phyloP scores from a whole-genome alignment of 1,284 basidiomycete genomes.

The Leccinum griseonigrum region DNA sequence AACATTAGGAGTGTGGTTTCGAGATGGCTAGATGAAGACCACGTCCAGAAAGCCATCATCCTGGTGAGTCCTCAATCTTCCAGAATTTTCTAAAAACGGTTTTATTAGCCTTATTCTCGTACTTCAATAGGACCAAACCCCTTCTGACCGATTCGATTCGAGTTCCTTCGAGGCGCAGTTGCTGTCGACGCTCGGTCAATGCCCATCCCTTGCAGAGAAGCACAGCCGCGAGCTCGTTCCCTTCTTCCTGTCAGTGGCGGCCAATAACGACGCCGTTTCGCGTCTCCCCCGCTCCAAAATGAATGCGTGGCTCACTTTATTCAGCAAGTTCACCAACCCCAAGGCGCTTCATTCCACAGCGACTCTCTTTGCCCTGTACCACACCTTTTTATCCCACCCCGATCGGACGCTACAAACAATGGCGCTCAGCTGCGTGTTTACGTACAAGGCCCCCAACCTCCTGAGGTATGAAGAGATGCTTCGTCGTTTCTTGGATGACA shows the following conservation, averaged over 20 bases:
- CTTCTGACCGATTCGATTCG: conserved; percentile 69
- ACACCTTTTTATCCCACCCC: conserved; percentile 80
- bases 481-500: conserved; percentile 77
- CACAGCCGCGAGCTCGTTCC: conserved; percentile 84
- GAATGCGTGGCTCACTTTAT: conserved; percentile 77
- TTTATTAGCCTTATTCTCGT: background rate
- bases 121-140: conserved; percentile 50
- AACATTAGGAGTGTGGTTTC: conserved; percentile 47
- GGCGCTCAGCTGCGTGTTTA: conserved; percentile 79
- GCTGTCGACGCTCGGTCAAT: conserved; percentile 64
- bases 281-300: conserved; percentile 57
- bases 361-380: conserved; percentile 68
- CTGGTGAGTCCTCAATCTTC: conserved; percentile 30
- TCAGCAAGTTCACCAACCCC: conserved; percentile 89
- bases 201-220: conserved; percentile 59
- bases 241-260: conserved; percentile 62
- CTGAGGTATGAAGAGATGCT: conserved; percentile 70
- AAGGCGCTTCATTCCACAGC: conserved; percentile 78
- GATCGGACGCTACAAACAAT: conserved; percentile 78
- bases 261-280: conserved; percentile 37
- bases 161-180: conserved; percentile 81
- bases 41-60: conserved; percentile 30
- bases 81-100: background rate
- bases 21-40: conserved; percentile 43
- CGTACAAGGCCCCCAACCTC: conserved; percentile 79